phyloP scores from a whole-genome alignment of 2,329 filamentous ascomycete genomes.

The Neocatenulostroma microsporum region DNA sequence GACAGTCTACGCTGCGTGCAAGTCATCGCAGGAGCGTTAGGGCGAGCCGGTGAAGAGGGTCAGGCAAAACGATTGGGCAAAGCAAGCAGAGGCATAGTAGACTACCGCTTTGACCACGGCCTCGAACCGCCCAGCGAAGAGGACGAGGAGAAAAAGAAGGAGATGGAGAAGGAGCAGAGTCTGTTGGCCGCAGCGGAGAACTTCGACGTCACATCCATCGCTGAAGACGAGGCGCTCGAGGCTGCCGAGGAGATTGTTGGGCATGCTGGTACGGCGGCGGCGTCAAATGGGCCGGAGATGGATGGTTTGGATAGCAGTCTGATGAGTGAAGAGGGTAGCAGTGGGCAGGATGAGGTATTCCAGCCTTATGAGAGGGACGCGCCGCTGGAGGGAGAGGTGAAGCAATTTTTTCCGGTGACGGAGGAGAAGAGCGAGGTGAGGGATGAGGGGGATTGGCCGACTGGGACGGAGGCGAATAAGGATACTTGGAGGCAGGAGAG shows the following conservation, averaged over 20 bases:
- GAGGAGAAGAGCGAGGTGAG: background rate
- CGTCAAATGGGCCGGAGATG: background rate
- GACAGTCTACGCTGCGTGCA: conserved; percentile 81
- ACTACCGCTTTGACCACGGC: conserved; percentile 42
- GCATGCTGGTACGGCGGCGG: background rate
- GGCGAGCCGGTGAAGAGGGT: conserved; percentile 73
- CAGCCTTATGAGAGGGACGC: conserved; percentile 5
- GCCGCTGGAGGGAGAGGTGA: conserved; percentile 1
- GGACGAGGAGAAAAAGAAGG: conserved; percentile 5
- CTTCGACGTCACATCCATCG: conserved; percentile 3
- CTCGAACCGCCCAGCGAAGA: conserved; percentile 19
- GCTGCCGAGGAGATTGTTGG: background rate
- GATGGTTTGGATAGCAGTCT: conserved; percentile 3
- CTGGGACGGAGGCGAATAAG: no score
- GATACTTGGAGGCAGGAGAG: no score
- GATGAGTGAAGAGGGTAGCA: background rate
- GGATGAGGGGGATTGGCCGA: background rate
- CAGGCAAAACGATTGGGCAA: conserved; percentile 57
- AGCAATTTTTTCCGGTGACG: background rate
- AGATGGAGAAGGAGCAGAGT: conserved; percentile 7
- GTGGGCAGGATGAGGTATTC: conserved; percentile 1
- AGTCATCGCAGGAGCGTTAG: conserved; percentile 77
- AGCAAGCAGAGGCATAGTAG: conserved; percentile 55
- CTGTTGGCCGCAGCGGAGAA: no score
- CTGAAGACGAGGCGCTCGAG: no score